phyloP scores from a whole-genome alignment of 2,329 filamentous ascomycete species.

The Onygena corvina region DNA sequence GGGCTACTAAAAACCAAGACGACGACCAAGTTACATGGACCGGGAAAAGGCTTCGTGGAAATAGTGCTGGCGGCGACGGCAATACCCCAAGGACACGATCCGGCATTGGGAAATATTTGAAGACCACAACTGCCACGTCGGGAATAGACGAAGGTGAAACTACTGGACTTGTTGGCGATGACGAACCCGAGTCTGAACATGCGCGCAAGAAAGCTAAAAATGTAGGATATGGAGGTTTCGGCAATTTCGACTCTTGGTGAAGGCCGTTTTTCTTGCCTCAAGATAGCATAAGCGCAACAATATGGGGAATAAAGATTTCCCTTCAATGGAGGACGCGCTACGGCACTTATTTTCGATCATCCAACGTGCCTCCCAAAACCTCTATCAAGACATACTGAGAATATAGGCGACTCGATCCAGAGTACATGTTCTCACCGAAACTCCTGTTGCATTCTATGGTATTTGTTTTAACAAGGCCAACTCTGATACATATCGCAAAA shows the following conservation, averaged over 20 bases:
- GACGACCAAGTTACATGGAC: slow-evolving; percentile 94
- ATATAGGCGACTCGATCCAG: too few species aligned
- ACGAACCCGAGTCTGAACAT: slow-evolving; percentile 54
- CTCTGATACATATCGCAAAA: too few species aligned
- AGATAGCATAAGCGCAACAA: background rate
- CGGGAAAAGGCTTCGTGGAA: slow-evolving; percentile 70
- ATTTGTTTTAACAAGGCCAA: too few species aligned
- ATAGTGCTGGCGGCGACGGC: slow-evolving; percentile 41
- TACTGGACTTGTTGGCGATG: slow-evolving; percentile 49
- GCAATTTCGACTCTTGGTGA: slow-evolving; percentile 88
- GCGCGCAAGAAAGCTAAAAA: slow-evolving; percentile 68
- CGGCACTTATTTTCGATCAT: too few species aligned
- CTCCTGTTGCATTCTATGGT: too few species aligned
- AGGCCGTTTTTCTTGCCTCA: background rate
- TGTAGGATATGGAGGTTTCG: slow-evolving; percentile 55
- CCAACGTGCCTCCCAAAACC: too few species aligned
- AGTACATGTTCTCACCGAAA: too few species aligned
- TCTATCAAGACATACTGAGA: too few species aligned
- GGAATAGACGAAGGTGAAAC: slow-evolving; percentile 43
- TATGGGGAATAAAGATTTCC: background rate
- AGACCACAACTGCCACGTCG: slow-evolving; percentile 37
- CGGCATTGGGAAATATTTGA: slow-evolving; percentile 73
- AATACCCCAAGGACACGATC: slow-evolving; percentile 36
- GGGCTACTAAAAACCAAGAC: slow-evolving; percentile 33
- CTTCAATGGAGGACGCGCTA: background rate